A percentile compares a stretch with the other conserved stretches of the same genome.
phyloP scores from a whole-genome alignment of 768 basidiomycete genomes.

The Leccinum subgranulosum region DNA sequence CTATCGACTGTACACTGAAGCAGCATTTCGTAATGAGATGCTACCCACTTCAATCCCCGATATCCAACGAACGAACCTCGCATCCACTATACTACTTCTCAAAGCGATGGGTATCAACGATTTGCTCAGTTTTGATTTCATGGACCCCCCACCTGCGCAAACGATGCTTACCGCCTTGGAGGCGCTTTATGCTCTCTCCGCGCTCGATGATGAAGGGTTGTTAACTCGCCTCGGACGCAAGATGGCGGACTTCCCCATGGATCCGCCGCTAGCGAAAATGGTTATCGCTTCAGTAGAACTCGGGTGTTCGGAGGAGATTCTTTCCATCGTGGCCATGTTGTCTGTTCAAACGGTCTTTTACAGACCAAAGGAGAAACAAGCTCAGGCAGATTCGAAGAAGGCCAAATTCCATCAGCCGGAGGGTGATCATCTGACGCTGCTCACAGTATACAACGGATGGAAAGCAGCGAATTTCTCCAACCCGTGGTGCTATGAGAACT shows the following conservation, averaged over 20 bases:
- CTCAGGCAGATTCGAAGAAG: conserved; percentile 98
- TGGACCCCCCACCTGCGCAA: conserved; percentile 97
- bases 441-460: conserved; percentile 99
- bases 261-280: conserved; percentile 96
- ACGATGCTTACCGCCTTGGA: conserved; percentile 97
- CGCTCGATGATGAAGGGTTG: conserved; percentile 94
- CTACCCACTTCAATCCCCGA: conserved; percentile 96
- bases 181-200: conserved; percentile 90
- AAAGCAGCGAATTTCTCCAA: conserved; percentile 94
- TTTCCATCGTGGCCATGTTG: conserved; percentile 97
- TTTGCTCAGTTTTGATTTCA: conserved; percentile 95
- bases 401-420: conserved; percentile 99
- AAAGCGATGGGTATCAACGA: conserved; percentile 99
- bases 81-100: conserved; percentile 88
- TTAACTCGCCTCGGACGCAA: conserved; percentile 93
- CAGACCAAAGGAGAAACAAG: conserved; percentile 99
- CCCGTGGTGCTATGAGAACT: conserved; percentile 99
- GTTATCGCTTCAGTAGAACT: conserved; percentile 95
- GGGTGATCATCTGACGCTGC: conserved; percentile 88
- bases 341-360: conserved; percentile 97
- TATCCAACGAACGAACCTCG: conserved; percentile 92
- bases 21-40: conserved; percentile 99
- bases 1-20: conserved; percentile 97
- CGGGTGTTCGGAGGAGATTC: conserved; percentile 96
- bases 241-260: conserved; percentile 99